Percentiles rank a stretch among this genome's conserved stretches.
Evolutionary conservation across 1,284 basidiomycete species (phyloP).

Genomic region (Albatrellus sp.): DNA sequence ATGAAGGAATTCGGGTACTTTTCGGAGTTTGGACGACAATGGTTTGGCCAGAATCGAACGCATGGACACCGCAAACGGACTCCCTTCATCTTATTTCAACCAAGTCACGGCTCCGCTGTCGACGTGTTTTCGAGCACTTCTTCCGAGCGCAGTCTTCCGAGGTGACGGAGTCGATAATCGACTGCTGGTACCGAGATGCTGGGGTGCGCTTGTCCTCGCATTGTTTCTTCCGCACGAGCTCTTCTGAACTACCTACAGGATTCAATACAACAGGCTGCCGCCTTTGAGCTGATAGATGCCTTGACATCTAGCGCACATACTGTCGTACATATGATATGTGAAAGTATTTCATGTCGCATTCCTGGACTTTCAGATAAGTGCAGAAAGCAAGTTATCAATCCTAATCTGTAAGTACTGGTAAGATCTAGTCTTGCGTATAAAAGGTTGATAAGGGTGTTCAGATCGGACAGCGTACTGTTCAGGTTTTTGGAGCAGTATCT

Average conservation of each 20-base stretch:
- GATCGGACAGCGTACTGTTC: constrained; percentile 60
- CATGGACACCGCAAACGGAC: constrained; percentile 47
- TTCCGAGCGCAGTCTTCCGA: constrained; percentile 74
- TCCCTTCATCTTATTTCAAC: constrained; percentile 52
- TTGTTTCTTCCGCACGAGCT: background rate
- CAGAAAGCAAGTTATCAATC: constrained; percentile 46
- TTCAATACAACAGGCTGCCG: constrained; percentile 27
- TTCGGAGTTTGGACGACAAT: constrained; percentile 62
- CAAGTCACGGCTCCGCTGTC: constrained; percentile 54
- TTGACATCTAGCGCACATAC: constrained; percentile 81
- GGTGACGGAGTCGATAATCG: constrained; percentile 72
- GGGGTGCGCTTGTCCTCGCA: constrained; percentile 22
- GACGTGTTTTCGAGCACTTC: constrained; percentile 75
- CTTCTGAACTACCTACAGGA: no score
- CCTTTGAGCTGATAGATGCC: constrained; percentile 77
- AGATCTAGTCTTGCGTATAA: background rate
- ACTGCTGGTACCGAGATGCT: constrained; percentile 63
- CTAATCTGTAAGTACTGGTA: constrained; percentile 57
- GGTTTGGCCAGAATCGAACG: constrained; percentile 30
- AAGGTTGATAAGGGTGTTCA: constrained; percentile 16
- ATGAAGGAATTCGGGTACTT: constrained; percentile 59
- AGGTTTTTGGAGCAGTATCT: constrained; percentile 85
- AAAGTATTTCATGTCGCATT: constrained; percentile 56
- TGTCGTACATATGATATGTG: constrained; percentile 84
- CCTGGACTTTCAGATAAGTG: constrained; percentile 40